A percentile compares a stretch with the other conserved stretches of the same genome.
Conservation (phyloP, 2,329 filamentous ascomycete genomes). For the Aspergillus bombycis region DNA sequence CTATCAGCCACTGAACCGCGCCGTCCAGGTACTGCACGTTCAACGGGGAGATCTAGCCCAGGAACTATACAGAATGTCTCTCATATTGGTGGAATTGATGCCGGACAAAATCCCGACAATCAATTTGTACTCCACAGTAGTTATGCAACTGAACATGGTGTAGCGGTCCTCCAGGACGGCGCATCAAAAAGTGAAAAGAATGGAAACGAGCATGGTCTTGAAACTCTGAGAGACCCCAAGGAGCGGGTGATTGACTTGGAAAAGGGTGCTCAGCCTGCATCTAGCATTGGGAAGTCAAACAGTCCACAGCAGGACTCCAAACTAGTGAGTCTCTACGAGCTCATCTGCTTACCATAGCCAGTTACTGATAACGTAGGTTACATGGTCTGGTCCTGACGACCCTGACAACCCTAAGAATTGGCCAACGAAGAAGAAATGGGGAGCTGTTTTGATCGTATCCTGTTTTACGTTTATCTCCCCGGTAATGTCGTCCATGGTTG, state of each 20-base stretch:
- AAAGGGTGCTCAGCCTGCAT: slow-evolving; percentile 12
- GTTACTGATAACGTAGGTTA: slow-evolving; percentile 33
- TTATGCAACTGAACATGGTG: slow-evolving; percentile 13
- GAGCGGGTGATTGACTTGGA: slow-evolving; percentile 34
- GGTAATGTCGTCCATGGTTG: slow-evolving; percentile 64
- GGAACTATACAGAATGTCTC: slow-evolving; percentile 17
- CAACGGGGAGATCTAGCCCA: slow-evolving; percentile 19
- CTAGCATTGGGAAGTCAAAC: slow-evolving; percentile 30
- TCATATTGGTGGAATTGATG: slow-evolving; percentile 31
- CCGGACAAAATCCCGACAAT: slow-evolving; percentile 38
- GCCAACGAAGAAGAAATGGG: slow-evolving; percentile 60
- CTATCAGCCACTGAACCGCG: slow-evolving; percentile 10
- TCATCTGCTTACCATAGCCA: not conserved
- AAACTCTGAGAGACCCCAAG: slow-evolving; percentile 29
- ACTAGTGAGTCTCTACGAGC: slow-evolving; percentile 24
- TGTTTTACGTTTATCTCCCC: slow-evolving; percentile 66
- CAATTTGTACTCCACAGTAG: slow-evolving; percentile 35
- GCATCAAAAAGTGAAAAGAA: slow-evolving; percentile 18
- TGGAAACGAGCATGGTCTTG: slow-evolving; percentile 20
- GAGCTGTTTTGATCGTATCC: slow-evolving; percentile 57
- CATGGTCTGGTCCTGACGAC: slow-evolving; percentile 58
- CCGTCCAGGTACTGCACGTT: slow-evolving; percentile 7
- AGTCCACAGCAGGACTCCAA: slow-evolving; percentile 28
- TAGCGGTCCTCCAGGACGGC: slow-evolving; percentile 8
- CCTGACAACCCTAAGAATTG: slow-evolving; percentile 58